Base-by-base conservation (phyloP, 345 rosid species). In the Syzygium jambos region DNA sequence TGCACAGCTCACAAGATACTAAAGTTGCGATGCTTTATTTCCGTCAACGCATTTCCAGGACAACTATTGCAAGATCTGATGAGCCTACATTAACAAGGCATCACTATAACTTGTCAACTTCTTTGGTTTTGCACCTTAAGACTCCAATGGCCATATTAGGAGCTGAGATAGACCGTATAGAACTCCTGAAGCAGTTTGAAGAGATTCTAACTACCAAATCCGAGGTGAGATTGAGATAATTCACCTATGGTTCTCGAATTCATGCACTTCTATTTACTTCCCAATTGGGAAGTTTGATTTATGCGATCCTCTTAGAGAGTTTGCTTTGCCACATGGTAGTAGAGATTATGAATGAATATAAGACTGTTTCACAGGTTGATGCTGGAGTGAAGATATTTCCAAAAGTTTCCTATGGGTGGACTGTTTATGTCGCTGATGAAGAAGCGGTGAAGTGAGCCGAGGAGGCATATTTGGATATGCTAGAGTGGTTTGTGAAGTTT, bases 331-430 rank as follows among this genome's bases (percentile, higher is more conserved):
- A 15, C 53, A 13, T 52, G 53, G 16, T 13, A 52, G 53, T 5
- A 52, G 53, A 52, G 17, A 52, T 14, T 52, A 13, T 52, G 53
- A 94, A 98, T 84, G 97, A 92, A 27, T 38, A 49, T 29, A 22
- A 22, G 52, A 12, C 11, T 49, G 85, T 89, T 93, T 34, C 57
- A n/a, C 89, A 95, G 98, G 94, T 95, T 56, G 93, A 91, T 83
- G 85, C 91, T 51, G 87, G 85, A 43, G 96, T 94, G 89, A 96
- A 95, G 93, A 92, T 95, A 87, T 96, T 95, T 88, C 96, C 99
- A 2, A 89, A 92, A 85, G 94, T 93, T 51, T 85, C 86, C 5
- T 5, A 95, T 17, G 96, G 98, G n/a, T 96, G 98, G 97, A 92
- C 94, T 9, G 91, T 95, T 17, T 90, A 89, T 5, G 86, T 13